Conservation (phyloP, 2,329 filamentous ascomycete species). For the Alternaria alternata region DNA sequence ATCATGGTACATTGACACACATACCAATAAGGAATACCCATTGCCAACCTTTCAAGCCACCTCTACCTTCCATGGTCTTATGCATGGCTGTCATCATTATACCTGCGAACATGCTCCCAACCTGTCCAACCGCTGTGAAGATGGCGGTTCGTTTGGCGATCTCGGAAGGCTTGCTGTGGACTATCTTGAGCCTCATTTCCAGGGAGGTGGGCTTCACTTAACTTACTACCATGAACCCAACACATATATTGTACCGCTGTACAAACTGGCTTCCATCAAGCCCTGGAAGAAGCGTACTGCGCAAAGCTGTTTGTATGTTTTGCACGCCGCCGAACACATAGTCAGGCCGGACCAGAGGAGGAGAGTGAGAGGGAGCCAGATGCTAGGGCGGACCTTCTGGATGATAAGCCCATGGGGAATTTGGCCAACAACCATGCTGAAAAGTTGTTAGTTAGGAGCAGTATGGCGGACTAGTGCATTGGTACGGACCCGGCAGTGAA, state of each 20-base stretch:
- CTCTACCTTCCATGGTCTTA: constrained; percentile 29
- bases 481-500: constrained; percentile 30
- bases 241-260: constrained; percentile 34
- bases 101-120: constrained; percentile 39
- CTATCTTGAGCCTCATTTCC: neutral
- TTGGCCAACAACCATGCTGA: constrained; percentile 29
- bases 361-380: constrained; percentile 36
- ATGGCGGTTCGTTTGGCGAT: constrained; percentile 38
- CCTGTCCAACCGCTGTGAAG: constrained; percentile 33
- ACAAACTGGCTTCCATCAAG: constrained; percentile 30
- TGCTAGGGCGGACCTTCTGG: constrained; percentile 32
- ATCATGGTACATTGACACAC: neutral
- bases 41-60: constrained; percentile 33
- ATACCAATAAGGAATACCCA: constrained; percentile 37
- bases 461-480: too few relatives aligned
- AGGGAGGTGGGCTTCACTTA: neutral
- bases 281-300: constrained; percentile 35
- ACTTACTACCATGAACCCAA: constrained; percentile 42
- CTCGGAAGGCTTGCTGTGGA: constrained; percentile 28
- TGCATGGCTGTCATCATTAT: constrained; percentile 39
- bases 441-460: neutral
- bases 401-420: constrained; percentile 34
- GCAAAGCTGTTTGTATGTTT: constrained; percentile 30
- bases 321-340: constrained; percentile 37
- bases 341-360: constrained; percentile 36